Base-by-base conservation (phyloP, 805 yeast species). In the Sporopachydermia lactativora region DNA sequence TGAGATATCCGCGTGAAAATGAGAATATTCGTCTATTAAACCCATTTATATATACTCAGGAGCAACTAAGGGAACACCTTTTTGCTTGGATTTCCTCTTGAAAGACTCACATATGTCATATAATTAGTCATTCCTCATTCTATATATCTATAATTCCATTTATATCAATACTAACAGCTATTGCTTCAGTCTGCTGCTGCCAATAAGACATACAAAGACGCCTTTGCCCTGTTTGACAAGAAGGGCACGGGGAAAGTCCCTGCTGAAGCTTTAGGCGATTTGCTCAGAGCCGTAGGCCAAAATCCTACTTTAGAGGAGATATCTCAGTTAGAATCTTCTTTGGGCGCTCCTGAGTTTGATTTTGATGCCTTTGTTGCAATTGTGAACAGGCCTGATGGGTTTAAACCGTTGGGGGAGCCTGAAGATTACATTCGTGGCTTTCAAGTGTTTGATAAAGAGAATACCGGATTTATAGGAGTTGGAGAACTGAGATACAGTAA, bases 361-460 rank as follows among this genome's bases (percentile, higher is more conserved):
- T 85, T 77, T 49, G 88, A 78, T 44, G 74, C 84, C 13, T 85
- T 81, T 61, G 75, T 77, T 44, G 72, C 73, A 58, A 70, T 84
- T 52, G 77, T 83, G 49, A 77, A 78, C 60, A 76, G 95, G 62
- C 94, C 92, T 36, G 85, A 81, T 51, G 94, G 94, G 0, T 84
- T 82, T 71, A 80, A 81, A 61, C 77, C 85, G 35, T 71, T 83
- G 44, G 95, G 95, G 11, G 82, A 81, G 52, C 86, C 94, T 35
- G 84, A 78, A 61, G 98, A 92, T 60, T 92, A 89, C 61, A 75
- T 92, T 55, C 83, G 89, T 57, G 92, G 89, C 0, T 92, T 92
- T 74, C 97, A 92, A 65, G 96, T 92, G 4, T 92, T 92, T 52
- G 99, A 92, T 65, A 92, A 89, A 66, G 95, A 86, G 49, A 75